A percentile compares a stretch with the other conserved stretches of the same genome.
Conservation (phyloP, 2,329 filamentous ascomycete species). For the Monosporascus sp. region DNA sequence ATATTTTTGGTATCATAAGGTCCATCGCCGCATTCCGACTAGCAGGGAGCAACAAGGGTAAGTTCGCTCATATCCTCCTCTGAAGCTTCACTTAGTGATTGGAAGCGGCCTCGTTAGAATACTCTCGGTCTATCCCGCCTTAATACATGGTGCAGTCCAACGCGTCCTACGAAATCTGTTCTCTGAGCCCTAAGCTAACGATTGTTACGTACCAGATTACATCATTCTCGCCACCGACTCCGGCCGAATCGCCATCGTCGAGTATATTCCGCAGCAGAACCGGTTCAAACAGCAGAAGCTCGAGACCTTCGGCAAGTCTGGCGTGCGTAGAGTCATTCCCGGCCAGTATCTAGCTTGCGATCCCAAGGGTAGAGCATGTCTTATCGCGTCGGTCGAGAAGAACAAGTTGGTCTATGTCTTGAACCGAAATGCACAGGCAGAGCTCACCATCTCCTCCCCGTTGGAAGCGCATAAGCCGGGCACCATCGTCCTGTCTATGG, state of each 20-base stretch:
- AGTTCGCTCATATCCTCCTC: slow-evolving; percentile 42
- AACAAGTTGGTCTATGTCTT: slow-evolving; percentile 99
- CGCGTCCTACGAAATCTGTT: slow-evolving; percentile 11
- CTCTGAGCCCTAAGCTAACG: slow-evolving; percentile 14
- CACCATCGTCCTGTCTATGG: slow-evolving; percentile 81
- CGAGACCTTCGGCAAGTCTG: slow-evolving; percentile 98
- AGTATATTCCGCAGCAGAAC: slow-evolving; percentile 83
- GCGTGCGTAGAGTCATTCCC: slow-evolving; percentile 85
- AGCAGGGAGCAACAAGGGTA: slow-evolving; percentile 94
- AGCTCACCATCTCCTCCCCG: slow-evolving; percentile 94
- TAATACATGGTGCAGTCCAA: slow-evolving; percentile 19
- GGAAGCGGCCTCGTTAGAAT: slow-evolving; percentile 54
- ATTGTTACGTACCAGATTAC: slow-evolving; percentile 61
- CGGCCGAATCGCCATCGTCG: slow-evolving; percentile 87
- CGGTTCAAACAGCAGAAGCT: slow-evolving; percentile 84
- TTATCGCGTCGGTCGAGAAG: slow-evolving; percentile 94
- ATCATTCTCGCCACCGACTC: slow-evolving; percentile 95
- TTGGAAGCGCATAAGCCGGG: slow-evolving; percentile 93
- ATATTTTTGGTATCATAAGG: slow-evolving; percentile 94
- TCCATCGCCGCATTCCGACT: slow-evolving; percentile 83
- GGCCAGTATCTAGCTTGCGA: slow-evolving; percentile 95
- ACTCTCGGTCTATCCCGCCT: slow-evolving; percentile 14
- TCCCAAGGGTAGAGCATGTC: slow-evolving; percentile 89
- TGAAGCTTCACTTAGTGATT: slow-evolving; percentile 66
- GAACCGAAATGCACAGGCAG: slow-evolving; percentile 89